Conservation (phyloP, 352 stramenopile genomes). For the Globisporangium okanoganense region DNA sequence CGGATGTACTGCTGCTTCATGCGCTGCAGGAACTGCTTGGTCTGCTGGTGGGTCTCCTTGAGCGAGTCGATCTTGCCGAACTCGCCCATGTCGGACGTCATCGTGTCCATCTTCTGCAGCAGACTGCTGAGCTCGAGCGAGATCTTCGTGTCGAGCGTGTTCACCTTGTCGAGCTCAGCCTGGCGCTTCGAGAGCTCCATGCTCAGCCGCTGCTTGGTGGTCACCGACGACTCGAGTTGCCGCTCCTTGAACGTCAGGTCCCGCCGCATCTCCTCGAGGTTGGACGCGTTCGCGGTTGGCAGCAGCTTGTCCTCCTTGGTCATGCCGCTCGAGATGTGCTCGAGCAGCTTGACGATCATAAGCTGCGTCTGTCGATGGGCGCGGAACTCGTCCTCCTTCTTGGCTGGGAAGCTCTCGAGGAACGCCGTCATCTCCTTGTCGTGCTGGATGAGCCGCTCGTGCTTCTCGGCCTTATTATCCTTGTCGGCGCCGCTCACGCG, state of each 20-base stretch:
- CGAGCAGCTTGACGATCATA: slow-evolving; percentile 87
- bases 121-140: slow-evolving; percentile 76
- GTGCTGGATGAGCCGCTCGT: slow-evolving; percentile 85
- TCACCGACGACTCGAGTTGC: slow-evolving; percentile 87
- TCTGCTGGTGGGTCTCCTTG: slow-evolving; percentile 73
- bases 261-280: slow-evolving; percentile 84
- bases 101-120: slow-evolving; percentile 83
- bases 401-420: slow-evolving; percentile 77
- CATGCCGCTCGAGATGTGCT: slow-evolving; percentile 84
- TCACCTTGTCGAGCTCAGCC: slow-evolving; percentile 88
- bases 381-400: slow-evolving; percentile 60
- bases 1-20: slow-evolving; percentile 84
- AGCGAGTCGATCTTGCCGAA: slow-evolving; percentile 88
- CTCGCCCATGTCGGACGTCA: slow-evolving; percentile 84
- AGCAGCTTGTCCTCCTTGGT: slow-evolving; percentile 79
- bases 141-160: slow-evolving; percentile 89
- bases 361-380: slow-evolving; percentile 52
- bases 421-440: slow-evolving; percentile 92
- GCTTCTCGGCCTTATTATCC: slow-evolving; percentile 73
- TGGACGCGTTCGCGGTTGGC: slow-evolving; percentile 42
- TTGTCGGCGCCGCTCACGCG: slow-evolving; percentile 53
- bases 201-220: slow-evolving; percentile 84
- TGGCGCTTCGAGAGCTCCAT: slow-evolving; percentile 87
- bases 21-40: slow-evolving; percentile 68
- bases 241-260: slow-evolving; percentile 91